phyloP scores from a whole-genome alignment of 2,329 filamentous ascomycete genomes.

The Phaeosphaeriaceae sp. region DNA sequence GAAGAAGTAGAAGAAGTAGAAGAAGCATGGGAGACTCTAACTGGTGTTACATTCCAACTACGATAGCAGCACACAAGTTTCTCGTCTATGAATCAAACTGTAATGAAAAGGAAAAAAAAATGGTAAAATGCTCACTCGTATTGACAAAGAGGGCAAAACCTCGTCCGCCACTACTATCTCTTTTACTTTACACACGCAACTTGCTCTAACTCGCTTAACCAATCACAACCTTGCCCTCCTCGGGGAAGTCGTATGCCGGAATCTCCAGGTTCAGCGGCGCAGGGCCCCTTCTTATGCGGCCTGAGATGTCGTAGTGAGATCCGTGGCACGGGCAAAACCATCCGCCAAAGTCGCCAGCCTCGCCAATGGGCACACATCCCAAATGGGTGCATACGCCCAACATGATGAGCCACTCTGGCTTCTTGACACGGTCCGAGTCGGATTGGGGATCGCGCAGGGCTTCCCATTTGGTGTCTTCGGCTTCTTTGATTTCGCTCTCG shows the following conservation, averaged over 20 bases:
- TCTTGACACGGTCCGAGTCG: slow-evolving; percentile 93
- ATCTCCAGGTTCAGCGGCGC: slow-evolving; percentile 98
- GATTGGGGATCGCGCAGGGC: slow-evolving; percentile 87
- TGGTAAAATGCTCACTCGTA: background rate
- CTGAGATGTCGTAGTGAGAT: slow-evolving; percentile 99
- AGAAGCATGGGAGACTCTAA: slow-evolving; percentile 26
- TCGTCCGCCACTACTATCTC: too few species aligned
- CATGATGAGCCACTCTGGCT: slow-evolving; percentile 99
- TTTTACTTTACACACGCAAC: slow-evolving; percentile 7
- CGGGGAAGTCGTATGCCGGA: slow-evolving; percentile 88
- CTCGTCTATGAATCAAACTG: slow-evolving; percentile 29
- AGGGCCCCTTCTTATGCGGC: slow-evolving; percentile 95
- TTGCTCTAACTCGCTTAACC: slow-evolving; percentile 67
- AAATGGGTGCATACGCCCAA: slow-evolving; percentile 99
- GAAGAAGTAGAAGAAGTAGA: background rate
- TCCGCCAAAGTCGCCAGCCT: slow-evolving; percentile 96
- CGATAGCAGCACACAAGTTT: slow-evolving; percentile 44
- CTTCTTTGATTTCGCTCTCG: slow-evolving; percentile 88
- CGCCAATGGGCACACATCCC: slow-evolving; percentile 98
- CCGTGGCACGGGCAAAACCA: slow-evolving; percentile 99
- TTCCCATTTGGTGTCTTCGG: slow-evolving; percentile 84
- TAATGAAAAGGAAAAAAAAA: slow-evolving; percentile 22
- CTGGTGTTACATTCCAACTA: slow-evolving; percentile 45
- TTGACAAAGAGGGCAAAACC: too few species aligned
- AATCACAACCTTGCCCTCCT: slow-evolving; percentile 87